Evolutionary conservation across 306 rosid species (phyloP), one percentile per base, ranked within the genome.

Genomic region (Parietaria judaica): DNA sequence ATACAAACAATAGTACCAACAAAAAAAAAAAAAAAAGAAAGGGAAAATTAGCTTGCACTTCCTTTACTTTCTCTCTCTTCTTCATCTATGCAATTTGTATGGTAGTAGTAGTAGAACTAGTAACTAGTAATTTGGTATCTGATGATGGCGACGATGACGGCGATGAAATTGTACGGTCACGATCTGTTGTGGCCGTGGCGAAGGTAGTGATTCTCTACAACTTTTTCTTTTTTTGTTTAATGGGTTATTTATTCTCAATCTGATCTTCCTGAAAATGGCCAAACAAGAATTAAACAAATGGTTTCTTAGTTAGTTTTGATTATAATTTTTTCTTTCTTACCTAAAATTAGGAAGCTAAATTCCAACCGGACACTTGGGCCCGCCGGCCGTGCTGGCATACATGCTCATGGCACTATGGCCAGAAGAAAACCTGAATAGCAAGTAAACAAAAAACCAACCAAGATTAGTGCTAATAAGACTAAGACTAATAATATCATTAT

Each of bases 11-110:
- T 79, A 79, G 74, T 49, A 69, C 63, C 57, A 37, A 60, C 34
- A 43, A 41, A 8, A 60, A 43, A 17, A 43, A 84, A 58, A 75
- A 78, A 50, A 67, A 66, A 50, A 75, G 68, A 74, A 54, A 75
- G 70, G 71, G 69, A 71, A 60, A 68, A 67, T 35, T 53, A 64
- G 78, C 74, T 17, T 76, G 76, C 60, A 56, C 60, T 36, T 56
- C 73, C 83, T 81, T 81, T 85, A 85, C 87, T 76, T 76, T 76
- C 83, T 79, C 81, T 59, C 84, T 53, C 34, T 78, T 81, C 69
- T 78, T 81, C 69, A 83, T 68, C 82, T 84, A 84, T 84, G 95
- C 89, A 81, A 58, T 86, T 78, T 90, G 87, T 86, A 81, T 89
- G 86, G 85, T 76, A 83, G 31, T 0, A 23, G 31, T 23, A 23